Percentiles rank a stretch among this genome's conserved stretches.
Evolutionary conservation across 495 filamentous ascomycete species (phyloP).

Genomic region (Rostrohypoxylon terebratum): DNA sequence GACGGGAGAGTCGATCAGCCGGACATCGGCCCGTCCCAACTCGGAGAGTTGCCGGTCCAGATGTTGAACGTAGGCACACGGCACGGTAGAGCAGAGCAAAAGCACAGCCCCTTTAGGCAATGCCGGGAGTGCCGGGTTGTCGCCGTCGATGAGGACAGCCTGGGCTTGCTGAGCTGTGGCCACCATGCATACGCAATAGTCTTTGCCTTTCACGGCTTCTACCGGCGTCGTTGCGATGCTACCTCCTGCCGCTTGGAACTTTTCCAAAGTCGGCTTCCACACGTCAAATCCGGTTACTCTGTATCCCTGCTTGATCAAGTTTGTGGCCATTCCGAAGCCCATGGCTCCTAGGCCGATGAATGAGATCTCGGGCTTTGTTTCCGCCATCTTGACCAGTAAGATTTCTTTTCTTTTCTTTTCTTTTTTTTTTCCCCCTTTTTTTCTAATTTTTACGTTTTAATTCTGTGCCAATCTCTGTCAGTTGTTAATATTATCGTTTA

Average conservation of each 20-base stretch:
- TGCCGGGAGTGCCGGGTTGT: slow-evolving; percentile 66
- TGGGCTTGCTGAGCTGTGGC: slow-evolving; percentile 78
- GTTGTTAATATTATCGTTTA: background rate
- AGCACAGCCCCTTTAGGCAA: slow-evolving; percentile 71
- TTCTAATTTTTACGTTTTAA: no score
- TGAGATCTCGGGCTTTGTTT: slow-evolving; percentile 67
- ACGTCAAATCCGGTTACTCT: slow-evolving; percentile 81
- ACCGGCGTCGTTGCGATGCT: slow-evolving; percentile 69
- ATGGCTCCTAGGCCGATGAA: slow-evolving; percentile 91
- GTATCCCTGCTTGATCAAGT: slow-evolving; percentile 77
- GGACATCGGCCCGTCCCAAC: slow-evolving; percentile 70
- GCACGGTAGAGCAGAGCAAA: slow-evolving; percentile 80
- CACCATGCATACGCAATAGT: slow-evolving; percentile 82
- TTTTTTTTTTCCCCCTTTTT: background rate
- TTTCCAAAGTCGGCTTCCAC: slow-evolving; percentile 76
- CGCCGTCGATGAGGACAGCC: slow-evolving; percentile 70
- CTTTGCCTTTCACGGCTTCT: slow-evolving; percentile 70
- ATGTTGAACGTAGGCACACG: slow-evolving; percentile 72
- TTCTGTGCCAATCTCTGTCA: no score
- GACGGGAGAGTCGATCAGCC: slow-evolving; percentile 79
- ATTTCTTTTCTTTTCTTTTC: background rate
- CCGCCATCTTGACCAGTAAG: slow-evolving; percentile 43
- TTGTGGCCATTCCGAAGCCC: slow-evolving; percentile 88
- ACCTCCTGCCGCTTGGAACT: slow-evolving; percentile 75
- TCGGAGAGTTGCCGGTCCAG: slow-evolving; percentile 67